Evolutionary conservation across 75 land plant species (phyloP), one percentile per base, ranked within the genome.

Genomic region (Azolla pinnata): DNA sequence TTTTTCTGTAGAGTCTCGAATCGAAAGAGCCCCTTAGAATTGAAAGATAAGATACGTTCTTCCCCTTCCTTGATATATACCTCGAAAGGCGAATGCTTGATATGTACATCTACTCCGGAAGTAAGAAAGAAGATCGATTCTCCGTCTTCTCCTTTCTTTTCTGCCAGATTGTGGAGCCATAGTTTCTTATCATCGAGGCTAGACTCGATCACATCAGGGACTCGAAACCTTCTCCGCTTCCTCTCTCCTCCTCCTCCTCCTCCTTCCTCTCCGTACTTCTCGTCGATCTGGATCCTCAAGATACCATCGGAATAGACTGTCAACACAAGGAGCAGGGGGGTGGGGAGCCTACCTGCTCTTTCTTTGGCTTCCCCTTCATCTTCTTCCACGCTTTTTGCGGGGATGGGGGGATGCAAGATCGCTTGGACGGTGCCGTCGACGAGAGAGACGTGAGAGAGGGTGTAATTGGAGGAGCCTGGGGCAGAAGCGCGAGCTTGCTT

Each of bases 1-100:
- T 79, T 70, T 71, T 88, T 87, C 64, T 33, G 63, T 66, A 83
- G 66, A 57, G 83, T 85, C 76, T 95, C 96, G 56, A 95, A 90
- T 63, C 86, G 81, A 63, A 95, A 95, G 38, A 95, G 71, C 3
- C 96, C 96, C 62, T 86, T 70, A 17, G 81, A 69, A 44, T 95
- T 95, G 45, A 95, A 20, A 1, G 99, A 89, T 20, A 93, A 24
- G 0, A 95, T 54, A 12, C 71, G 62, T 17, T 70, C 71, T 1
- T 60, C 29, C 2, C 70, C 69, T 27, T 68, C 71, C 18, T 70
- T 57, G 17, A 82, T 71, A 51, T 59, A 66, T 42, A 91, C 64
- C 76, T 89, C 83, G 26, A 95, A 90, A 7, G 99, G 99, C 28
- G 75, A 69, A 62, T 81, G 90, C 42, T 76, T 68, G 20, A 95